Evolutionary conservation across 495 filamentous ascomycete species (phyloP).

Genomic region (Aspergillus panamensis): DNA sequence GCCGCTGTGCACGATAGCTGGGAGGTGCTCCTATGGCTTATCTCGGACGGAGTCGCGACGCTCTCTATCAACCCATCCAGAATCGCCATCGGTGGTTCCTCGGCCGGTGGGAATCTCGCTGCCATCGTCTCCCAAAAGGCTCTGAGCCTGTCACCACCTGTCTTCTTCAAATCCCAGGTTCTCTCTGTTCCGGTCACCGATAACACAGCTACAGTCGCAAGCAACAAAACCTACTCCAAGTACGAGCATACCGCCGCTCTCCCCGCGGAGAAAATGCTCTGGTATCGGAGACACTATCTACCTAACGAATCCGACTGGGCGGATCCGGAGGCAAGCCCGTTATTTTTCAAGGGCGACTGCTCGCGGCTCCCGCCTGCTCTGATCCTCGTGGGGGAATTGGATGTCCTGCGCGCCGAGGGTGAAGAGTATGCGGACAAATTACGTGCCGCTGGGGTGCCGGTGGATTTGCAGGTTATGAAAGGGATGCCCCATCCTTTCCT

Average conservation of each 20-base stretch:
- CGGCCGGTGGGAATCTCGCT: slow-evolving; percentile 1
- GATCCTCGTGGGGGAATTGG: slow-evolving; percentile 54
- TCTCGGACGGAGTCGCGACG: slow-evolving; percentile 31
- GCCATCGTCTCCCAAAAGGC: background rate
- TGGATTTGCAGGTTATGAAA: slow-evolving; percentile 54
- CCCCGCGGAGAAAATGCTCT: slow-evolving; percentile 54
- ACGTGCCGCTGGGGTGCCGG: slow-evolving; percentile 48
- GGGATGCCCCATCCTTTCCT: slow-evolving; percentile 61
- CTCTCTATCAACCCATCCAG: background rate
- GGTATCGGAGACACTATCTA: slow-evolving; percentile 56
- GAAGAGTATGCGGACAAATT: slow-evolving; percentile 49
- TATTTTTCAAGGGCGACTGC: slow-evolving; percentile 50
- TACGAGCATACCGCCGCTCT: slow-evolving; percentile 51
- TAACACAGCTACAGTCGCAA: slow-evolving; percentile 48
- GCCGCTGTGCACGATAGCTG: slow-evolving; percentile 55
- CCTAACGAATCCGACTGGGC: slow-evolving; percentile 43
- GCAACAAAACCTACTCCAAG: slow-evolving; percentile 44
- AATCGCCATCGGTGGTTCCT: slow-evolving; percentile 2
- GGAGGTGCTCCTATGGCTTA: slow-evolving; percentile 54
- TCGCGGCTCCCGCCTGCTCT: slow-evolving; percentile 45
- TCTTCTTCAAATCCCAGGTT: slow-evolving; percentile 15
- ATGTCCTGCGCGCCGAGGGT: slow-evolving; percentile 53
- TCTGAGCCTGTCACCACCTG: background rate
- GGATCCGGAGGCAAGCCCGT: slow-evolving; percentile 52
- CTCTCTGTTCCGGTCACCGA: slow-evolving; percentile 58